These are phyloP conservation scores for Scedosporium apiospermum DNA, from an alignment of 2,329 filamentous ascomycete genomes.

Conservation along the genomic window DNA sequence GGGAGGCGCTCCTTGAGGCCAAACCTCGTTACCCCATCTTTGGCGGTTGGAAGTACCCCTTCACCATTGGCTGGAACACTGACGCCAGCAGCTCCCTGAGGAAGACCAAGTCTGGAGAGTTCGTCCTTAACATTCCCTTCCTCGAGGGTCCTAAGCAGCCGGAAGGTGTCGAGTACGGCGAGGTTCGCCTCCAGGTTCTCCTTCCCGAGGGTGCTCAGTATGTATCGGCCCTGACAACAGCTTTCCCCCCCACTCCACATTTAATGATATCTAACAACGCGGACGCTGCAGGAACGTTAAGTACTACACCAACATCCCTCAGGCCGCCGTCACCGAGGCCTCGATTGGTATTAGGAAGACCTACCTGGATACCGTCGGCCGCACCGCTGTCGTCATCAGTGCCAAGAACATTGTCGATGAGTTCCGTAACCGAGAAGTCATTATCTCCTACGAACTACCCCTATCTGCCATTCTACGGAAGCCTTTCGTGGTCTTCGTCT, in stretches of 20 bases:
- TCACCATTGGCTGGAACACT: conserved; percentile 92
- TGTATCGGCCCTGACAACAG: conserved; percentile 24
- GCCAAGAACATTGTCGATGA: conserved; percentile 87
- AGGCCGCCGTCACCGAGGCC: conserved; percentile 48
- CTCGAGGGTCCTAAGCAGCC: conserved; percentile 80
- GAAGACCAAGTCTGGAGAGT: conserved; percentile 55
- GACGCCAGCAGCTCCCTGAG: conserved; percentile 70
- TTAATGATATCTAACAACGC: conserved; percentile 7
- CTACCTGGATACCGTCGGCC: conserved; percentile 87
- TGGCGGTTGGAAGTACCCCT: conserved; percentile 96
- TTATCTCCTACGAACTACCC: conserved; percentile 84
- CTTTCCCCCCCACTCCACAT: neutral
- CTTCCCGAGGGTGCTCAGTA: conserved; percentile 86
- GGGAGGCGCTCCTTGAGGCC: conserved; percentile 76
- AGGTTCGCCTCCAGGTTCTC: conserved; percentile 70
- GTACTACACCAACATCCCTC: conserved; percentile 64
- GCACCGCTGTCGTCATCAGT: conserved; percentile 70
- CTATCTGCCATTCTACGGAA: conserved; percentile 69
- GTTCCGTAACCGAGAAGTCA: conserved; percentile 68
- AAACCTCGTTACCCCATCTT: conserved; percentile 95
- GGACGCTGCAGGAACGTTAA: conserved; percentile 60
- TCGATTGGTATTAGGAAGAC: conserved; percentile 63
- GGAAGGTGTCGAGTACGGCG: conserved; percentile 80
- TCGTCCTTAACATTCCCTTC: conserved; percentile 83
- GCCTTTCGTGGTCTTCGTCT: conserved; percentile 70